These are phyloP conservation scores for Suillus clintonianus DNA, from an alignment of 768 basidiomycete genomes.

Conservation along the genomic window DNA sequence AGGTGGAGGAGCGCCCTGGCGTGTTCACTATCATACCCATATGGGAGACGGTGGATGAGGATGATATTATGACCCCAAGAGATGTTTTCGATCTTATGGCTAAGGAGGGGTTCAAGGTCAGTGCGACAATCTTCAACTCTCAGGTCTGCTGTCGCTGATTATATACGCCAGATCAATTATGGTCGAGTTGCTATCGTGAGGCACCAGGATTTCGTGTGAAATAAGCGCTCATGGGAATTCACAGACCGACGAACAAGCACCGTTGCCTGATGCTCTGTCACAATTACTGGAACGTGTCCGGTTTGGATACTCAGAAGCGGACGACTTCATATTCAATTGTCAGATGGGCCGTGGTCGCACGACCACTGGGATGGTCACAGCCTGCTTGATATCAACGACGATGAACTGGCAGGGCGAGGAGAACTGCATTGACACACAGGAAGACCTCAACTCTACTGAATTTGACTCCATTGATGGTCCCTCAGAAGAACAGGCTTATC, in stretches of 20 bases:
- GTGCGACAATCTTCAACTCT: slow-evolving; percentile 15
- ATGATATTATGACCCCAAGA: slow-evolving; percentile 85
- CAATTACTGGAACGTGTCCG: slow-evolving; percentile 78
- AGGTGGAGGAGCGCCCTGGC: slow-evolving; percentile 91
- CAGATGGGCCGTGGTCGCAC: slow-evolving; percentile 94
- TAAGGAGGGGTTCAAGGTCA: slow-evolving; percentile 75
- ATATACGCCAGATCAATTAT: slow-evolving; percentile 68
- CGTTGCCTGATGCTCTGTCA: slow-evolving; percentile 82
- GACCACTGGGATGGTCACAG: slow-evolving; percentile 95
- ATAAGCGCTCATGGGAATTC: slow-evolving; percentile 9
- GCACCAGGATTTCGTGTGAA: slow-evolving; percentile 11
- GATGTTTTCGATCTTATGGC: slow-evolving; percentile 78
- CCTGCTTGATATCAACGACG: slow-evolving; percentile 80
- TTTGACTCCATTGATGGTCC: slow-evolving; percentile 80
- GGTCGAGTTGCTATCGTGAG: slow-evolving; percentile 87
- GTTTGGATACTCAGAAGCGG: slow-evolving; percentile 54
- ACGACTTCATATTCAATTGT: slow-evolving; percentile 92
- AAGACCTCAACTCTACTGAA: slow-evolving; percentile 39
- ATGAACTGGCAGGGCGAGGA: slow-evolving; percentile 57
- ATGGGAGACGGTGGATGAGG: slow-evolving; percentile 85
- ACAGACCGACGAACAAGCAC: slow-evolving; percentile 98
- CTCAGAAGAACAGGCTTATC: slow-evolving; percentile 86
- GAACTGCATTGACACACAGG: slow-evolving; percentile 33
- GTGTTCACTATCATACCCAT: slow-evolving; percentile 89
- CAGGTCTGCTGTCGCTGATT: neutral